A percentile compares a stretch with the other conserved stretches of the same genome.
Evolutionary conservation across 129 eudicot species (phyloP).

Genomic region (Tanacetum coccineum): DNA sequence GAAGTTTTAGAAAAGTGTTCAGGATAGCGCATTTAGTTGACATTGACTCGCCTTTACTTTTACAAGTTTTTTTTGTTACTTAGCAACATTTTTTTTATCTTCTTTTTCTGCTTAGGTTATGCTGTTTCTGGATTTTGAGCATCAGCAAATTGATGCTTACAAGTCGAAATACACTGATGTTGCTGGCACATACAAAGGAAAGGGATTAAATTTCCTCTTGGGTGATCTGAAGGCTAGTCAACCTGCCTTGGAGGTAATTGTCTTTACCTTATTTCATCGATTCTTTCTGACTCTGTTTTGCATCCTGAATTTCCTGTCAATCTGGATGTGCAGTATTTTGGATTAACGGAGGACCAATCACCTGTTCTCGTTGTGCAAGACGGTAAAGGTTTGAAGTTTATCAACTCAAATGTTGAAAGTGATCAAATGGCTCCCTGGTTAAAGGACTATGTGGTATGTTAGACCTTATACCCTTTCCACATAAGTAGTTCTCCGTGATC

Average conservation of each 20-base stretch:
- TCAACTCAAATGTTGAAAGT: constrained; percentile 70
- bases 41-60: background rate
- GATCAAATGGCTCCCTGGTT: constrained; percentile 80
- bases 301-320: constrained; percentile 17
- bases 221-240: constrained; percentile 64
- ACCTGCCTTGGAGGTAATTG: constrained; percentile 48
- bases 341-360: constrained; percentile 70
- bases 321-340: constrained; percentile 60
- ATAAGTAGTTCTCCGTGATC: background rate
- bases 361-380: constrained; percentile 73
- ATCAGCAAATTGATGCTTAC: constrained; percentile 41
- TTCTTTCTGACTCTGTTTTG: background rate
- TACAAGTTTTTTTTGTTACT: background rate
- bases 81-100: background rate
- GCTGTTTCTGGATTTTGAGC: constrained; percentile 58
- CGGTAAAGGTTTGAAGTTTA: constrained; percentile 64
- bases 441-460: constrained; percentile 61
- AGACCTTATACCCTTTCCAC: background rate
- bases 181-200: constrained; percentile 60
- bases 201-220: constrained; percentile 50
- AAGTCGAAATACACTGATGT: constrained; percentile 50
- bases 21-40: too few species aligned
- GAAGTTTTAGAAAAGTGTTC: too few species aligned
- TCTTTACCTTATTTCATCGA: constrained; percentile 6
- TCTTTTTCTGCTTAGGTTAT: constrained; percentile 42